Base-by-base conservation (phyloP, 2,329 filamentous ascomycete species). In the Epichloe elymi region DNA sequence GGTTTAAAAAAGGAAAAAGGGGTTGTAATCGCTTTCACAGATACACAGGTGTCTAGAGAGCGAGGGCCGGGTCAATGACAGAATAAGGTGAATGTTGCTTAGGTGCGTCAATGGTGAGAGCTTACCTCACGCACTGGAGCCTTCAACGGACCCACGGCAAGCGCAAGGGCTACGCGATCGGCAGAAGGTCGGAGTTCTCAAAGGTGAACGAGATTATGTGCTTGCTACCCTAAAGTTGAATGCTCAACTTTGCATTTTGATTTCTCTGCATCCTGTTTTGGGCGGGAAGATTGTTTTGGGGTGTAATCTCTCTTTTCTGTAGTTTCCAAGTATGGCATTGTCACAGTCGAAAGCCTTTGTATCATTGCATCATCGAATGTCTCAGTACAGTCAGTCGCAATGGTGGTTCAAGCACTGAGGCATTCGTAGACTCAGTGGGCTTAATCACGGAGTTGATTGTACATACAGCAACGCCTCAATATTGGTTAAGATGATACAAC, bases 91-190 rank as follows among this genome's bases (percentile, higher is more conserved):
- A 30, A 11, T n/a, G 33, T 38, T 46, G 50, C 19, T 48, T 23
- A 15, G 41, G 33, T 47, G 42, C 46, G 48, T 50, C 51, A 44
- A 50, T 50, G 45, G 36, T 38, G 59, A 54, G 59, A 67, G 67
- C 67, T 70, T 69, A 69, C 67, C 67, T 69, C 66, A 69, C 62
- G 60, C 58, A 60, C 57, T 67, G 66, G 59, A 69, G 65, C 65
- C 65, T 67, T 65, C 59, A 54, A 54, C 51, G 55, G 50, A 50
- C 33, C 39, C 51, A 51, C 45, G 20, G 52, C 46, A 17, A 20
- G 35, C 19, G 30, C 43, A 19, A 40, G 20, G 36, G 44, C 52
- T 50, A 50, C 40, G 11, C 48, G 46, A 35, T 35, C 65, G 66
- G 66, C 53, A 61, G 59, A 68, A 66, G 43, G 48, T 66, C 66